A percentile compares a stretch with the other conserved stretches of the same genome.
phyloP scores from a whole-genome alignment of 805 yeast species.

The Candida manassasensis region DNA sequence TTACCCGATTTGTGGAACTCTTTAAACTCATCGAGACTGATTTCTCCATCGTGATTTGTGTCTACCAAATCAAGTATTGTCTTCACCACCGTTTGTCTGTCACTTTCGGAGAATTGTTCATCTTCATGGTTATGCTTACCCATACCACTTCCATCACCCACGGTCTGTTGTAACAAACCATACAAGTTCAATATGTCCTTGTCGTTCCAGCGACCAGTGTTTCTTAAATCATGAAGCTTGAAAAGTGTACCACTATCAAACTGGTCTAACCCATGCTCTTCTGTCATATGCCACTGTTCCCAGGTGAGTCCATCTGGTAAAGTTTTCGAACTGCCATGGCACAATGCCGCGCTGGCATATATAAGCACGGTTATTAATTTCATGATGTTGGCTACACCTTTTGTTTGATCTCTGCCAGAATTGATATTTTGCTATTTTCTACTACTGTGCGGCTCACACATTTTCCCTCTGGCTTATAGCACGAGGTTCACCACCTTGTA shows the following conservation, averaged over 20 bases:
- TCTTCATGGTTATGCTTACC: constrained; percentile 64
- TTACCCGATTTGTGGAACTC: constrained; percentile 58
- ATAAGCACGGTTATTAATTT: neutral
- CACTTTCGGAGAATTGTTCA: constrained; percentile 46
- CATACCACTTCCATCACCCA: constrained; percentile 89
- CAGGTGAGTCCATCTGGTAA: constrained; percentile 55
- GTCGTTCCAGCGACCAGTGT: constrained; percentile 50
- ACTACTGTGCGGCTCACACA: too few species aligned
- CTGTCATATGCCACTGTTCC: constrained; percentile 89
- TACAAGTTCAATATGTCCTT: constrained; percentile 74
- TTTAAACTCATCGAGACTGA: constrained; percentile 68
- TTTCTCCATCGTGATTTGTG: constrained; percentile 60
- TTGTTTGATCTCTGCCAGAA: too few species aligned
- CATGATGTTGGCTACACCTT: constrained; percentile 1
- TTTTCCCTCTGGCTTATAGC: too few species aligned
- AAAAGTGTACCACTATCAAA: constrained; percentile 77
- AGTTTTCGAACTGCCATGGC: constrained; percentile 6
- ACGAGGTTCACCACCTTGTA: too few species aligned
- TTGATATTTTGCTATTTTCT: too few species aligned
- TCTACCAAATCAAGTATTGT: constrained; percentile 61
- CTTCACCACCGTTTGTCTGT: constrained; percentile 50
- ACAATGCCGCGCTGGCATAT: constrained; percentile 5
- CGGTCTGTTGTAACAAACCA: constrained; percentile 70
- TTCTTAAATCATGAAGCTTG: constrained; percentile 68
- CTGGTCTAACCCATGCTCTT: constrained; percentile 75